Conservation (phyloP, 2,329 filamentous ascomycete genomes). For the Pseudocercospora pini-densiflorae region DNA sequence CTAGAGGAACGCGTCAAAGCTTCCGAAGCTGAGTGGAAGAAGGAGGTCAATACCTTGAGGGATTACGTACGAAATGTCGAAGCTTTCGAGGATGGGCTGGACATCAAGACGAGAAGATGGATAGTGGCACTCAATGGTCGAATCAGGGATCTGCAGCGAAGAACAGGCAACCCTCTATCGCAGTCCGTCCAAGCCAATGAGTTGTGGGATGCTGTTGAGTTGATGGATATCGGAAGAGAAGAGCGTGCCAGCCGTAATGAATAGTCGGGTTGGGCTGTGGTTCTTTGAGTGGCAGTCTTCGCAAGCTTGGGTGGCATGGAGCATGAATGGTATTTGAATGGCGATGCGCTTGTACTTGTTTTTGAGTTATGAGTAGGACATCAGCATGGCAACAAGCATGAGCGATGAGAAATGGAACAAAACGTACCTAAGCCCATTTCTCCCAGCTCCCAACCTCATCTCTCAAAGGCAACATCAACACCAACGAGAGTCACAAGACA, state of each 20-base stretch:
- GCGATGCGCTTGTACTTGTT: no score
- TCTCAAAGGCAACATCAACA: background rate
- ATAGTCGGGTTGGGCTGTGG: no score
- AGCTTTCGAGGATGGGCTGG: background rate
- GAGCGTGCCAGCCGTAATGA: no score
- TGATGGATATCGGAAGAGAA: background rate
- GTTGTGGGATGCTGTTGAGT: background rate
- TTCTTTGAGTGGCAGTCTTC: no score
- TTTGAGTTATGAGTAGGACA: no score
- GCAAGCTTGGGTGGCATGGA: no score
- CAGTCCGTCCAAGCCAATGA: no score
- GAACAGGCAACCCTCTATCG: no score
- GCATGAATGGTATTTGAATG: no score
- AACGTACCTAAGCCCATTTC: background rate
- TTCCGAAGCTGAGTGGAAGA: background rate
- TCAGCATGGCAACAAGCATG: no score
- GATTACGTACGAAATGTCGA: background rate
- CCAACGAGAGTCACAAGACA: background rate
- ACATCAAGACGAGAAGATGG: background rate
- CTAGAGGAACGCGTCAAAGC: background rate
- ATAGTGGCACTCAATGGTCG: background rate
- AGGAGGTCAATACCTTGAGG: background rate
- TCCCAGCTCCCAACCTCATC: no score
- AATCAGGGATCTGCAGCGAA: background rate
- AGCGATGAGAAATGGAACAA: no score